Conservation (phyloP, 805 yeast genomes). For the Grigorovia humatica region DNA sequence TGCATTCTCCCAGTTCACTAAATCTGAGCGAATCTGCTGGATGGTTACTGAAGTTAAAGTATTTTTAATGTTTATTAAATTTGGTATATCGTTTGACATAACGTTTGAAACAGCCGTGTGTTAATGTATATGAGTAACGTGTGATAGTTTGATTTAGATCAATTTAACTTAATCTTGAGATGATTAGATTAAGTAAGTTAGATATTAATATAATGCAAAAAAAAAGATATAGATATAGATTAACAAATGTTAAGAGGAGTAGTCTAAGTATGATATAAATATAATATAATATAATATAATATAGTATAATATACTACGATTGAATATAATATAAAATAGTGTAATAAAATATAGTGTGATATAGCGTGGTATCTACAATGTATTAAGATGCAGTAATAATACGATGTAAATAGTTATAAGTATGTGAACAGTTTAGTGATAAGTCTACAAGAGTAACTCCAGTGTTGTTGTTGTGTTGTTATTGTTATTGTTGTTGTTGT, state of each 20-base stretch:
- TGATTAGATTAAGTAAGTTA: neutral
- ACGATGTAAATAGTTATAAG: neutral
- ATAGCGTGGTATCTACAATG: neutral
- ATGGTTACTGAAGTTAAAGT: constrained; percentile 22
- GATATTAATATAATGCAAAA: neutral
- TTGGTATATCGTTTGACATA: constrained; percentile 23
- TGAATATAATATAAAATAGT: neutral
- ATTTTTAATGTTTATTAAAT: constrained; percentile 24
- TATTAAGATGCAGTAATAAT: too few species aligned
- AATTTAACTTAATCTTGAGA: neutral
- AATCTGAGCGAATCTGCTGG: constrained; percentile 22
- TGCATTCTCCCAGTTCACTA: constrained; percentile 5
- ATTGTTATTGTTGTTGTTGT: neutral
- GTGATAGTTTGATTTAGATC: neutral
- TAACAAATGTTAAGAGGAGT: neutral
- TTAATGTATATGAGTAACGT: neutral
- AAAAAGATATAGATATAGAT: neutral
- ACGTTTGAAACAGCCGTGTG: neutral
- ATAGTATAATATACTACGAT: too few species aligned
- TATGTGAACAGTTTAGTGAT: neutral
- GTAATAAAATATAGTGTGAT: neutral
- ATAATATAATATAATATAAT: too few species aligned
- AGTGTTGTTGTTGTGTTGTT: neutral
- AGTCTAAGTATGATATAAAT: neutral
- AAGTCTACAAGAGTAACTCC: neutral